Conservation (phyloP, 2,329 filamentous ascomycete species). For the Phaeosphaeria sp. region DNA sequence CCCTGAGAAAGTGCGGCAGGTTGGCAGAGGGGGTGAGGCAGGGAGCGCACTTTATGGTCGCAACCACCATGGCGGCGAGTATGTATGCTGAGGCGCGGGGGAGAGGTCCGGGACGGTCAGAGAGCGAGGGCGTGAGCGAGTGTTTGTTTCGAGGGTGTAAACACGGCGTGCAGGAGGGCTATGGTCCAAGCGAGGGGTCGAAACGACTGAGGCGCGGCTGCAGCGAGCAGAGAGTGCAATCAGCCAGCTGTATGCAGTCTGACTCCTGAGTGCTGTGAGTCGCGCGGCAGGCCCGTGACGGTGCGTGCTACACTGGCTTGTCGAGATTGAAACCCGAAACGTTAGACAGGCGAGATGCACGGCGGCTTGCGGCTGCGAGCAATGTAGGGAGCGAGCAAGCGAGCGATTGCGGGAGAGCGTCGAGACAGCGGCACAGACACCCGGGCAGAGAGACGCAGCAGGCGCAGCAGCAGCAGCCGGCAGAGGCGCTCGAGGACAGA, state of each 20-base stretch:
- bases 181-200: conserved; percentile 46
- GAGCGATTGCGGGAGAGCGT: conserved; percentile 4
- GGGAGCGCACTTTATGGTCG: conserved; percentile 51
- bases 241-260: conserved; percentile 4
- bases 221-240: conserved; percentile 5
- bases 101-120: conserved; percentile 15
- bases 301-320: conserved; percentile 45
- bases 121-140: conserved; percentile 2
- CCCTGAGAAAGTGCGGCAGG: background rate
- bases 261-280: conserved; percentile 16
- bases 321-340: conserved; percentile 48
- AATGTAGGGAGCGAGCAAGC: conserved; percentile 31
- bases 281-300: conserved; percentile 33
- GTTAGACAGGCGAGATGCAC: conserved; percentile 39
- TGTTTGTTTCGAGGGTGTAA: background rate
- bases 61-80: conserved; percentile 46
- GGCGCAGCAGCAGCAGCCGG: conserved; percentile 22
- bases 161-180: conserved; percentile 5
- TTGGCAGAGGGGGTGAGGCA: conserved; percentile 1
- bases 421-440: conserved; percentile 10
- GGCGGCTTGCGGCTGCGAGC: conserved; percentile 30
- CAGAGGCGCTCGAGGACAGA: background rate
- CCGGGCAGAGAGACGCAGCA: conserved; percentile 25
- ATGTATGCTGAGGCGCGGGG: conserved; percentile 5
- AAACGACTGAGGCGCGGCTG: conserved; percentile 36